Evolutionary conservation across 768 basidiomycete genomes (phyloP).

Genomic region (Brasilioporus rufonigricans): DNA sequence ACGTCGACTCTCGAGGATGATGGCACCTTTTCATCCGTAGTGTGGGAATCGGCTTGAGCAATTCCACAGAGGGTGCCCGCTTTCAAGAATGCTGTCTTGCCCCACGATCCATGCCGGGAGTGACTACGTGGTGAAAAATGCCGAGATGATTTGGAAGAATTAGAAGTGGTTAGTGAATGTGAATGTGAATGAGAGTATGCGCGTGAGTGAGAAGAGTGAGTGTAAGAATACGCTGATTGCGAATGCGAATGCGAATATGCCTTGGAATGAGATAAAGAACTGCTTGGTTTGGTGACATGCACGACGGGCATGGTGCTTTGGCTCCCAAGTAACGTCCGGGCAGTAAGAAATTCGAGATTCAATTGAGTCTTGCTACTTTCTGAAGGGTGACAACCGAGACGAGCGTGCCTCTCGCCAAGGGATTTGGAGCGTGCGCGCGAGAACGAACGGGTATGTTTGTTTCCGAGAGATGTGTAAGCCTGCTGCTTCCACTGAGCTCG

Average conservation of each 20-base stretch:
- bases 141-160: constrained; percentile 33
- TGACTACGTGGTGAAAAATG: constrained; percentile 23
- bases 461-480: constrained; percentile 62
- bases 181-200: constrained; percentile 36
- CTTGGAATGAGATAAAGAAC: constrained; percentile 24
- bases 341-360: constrained; percentile 58
- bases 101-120: constrained; percentile 38
- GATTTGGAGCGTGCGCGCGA: constrained; percentile 53
- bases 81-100: constrained; percentile 38
- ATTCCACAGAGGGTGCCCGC: constrained; percentile 32
- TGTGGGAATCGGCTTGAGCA: constrained; percentile 20
- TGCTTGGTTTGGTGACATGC: constrained; percentile 20
- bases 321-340: constrained; percentile 63
- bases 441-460: constrained; percentile 57
- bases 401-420: constrained; percentile 21
- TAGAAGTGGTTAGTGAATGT: constrained; percentile 31
- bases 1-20: constrained; percentile 23
- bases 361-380: constrained; percentile 22
- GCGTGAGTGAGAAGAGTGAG: constrained; percentile 25
- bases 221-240: constrained; percentile 17
- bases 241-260: constrained; percentile 30
- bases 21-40: constrained; percentile 23
- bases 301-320: constrained; percentile 52
- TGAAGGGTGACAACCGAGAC: constrained; percentile 12
- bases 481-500: constrained; percentile 65